Base-by-base conservation (phyloP, 495 filamentous ascomycete species). In the Friedmanniomyces endolithicus region DNA sequence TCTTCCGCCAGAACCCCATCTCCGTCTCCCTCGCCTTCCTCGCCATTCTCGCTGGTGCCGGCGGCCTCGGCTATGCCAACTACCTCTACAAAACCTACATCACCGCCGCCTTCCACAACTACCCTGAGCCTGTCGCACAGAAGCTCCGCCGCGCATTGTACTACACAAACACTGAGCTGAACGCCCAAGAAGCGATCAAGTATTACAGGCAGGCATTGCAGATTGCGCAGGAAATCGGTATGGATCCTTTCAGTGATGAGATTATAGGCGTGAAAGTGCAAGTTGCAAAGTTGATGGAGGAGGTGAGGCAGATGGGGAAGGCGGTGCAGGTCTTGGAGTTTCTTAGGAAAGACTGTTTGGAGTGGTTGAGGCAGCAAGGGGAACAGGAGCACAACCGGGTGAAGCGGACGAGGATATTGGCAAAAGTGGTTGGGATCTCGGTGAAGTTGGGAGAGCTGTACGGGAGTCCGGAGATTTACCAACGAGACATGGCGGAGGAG, bases 171-270 rank as follows among this genome's bases (percentile, higher is more conserved):
- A 76, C 82, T 58, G 69, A 78, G 29, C 71, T 82, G 9, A 79
- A 92, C 40, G 80, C 84, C n/a, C 70, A 78, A 46, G 74, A 80
- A 47, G 89, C 92, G 1, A 69, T 94, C 37, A 83, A 85, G 51
- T 84, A 88, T 68, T 97, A 94, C 67, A 79, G 78, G 55, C 73
- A 82, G 46, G 92, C 90, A 1, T 67, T 97, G 40, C 70, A 75
- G 56, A 73, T 81, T 16, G 87, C 86, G 34, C 67, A 77, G 19
- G 80, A 90, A 63, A 59, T 83, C 40, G 78, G 79, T 0, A 81
- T 99, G 71, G 86, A 96, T 66, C 85, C 85, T 2, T 92, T 87
- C 61, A 86, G 84, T 2, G 85, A 95, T 55, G 92, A 95, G 63
- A 79, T 96, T 14, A 72, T 95, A 46, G 92, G 92, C 0, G 78